Conservation (phyloP, 345 rosid species). For the Eucalyptus coolabah region DNA sequence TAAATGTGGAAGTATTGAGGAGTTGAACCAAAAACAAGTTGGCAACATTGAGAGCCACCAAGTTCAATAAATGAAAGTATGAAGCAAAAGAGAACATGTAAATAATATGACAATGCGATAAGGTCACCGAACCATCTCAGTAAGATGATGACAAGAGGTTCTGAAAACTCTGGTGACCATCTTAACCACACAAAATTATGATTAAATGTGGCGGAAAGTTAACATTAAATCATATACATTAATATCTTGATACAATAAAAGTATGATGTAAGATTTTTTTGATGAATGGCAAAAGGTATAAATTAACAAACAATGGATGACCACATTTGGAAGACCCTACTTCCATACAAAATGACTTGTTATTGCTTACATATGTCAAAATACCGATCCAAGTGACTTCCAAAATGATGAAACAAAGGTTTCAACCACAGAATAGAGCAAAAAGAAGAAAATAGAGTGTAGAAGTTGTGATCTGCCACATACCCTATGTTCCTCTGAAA, state of each 20-base stretch:
- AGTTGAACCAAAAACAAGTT: not conserved
- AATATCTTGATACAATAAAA: not conserved
- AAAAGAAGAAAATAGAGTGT: not conserved
- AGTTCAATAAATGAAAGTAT: not conserved
- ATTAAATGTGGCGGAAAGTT: not conserved
- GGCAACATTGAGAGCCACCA: not conserved
- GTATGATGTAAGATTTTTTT: not conserved
- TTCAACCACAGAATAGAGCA: not conserved
- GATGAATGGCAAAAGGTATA: not conserved
- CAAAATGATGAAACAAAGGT: not conserved
- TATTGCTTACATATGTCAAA: not conserved
- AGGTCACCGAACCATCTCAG: not conserved
- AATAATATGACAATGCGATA: not conserved
- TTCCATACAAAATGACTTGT: not conserved
- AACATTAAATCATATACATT: not conserved
- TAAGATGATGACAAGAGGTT: not conserved
- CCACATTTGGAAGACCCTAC: not conserved
- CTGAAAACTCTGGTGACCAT: not conserved
- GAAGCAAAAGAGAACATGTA: not conserved
- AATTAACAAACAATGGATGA: not conserved
- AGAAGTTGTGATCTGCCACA: not conserved
- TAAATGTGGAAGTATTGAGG: not conserved
- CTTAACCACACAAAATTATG: not conserved
- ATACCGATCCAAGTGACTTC: not conserved
- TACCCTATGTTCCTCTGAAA: conserved; percentile 17